Conservation (phyloP, 1,139 yeast genomes). For the Blastobotrys malaysiensis region DNA sequence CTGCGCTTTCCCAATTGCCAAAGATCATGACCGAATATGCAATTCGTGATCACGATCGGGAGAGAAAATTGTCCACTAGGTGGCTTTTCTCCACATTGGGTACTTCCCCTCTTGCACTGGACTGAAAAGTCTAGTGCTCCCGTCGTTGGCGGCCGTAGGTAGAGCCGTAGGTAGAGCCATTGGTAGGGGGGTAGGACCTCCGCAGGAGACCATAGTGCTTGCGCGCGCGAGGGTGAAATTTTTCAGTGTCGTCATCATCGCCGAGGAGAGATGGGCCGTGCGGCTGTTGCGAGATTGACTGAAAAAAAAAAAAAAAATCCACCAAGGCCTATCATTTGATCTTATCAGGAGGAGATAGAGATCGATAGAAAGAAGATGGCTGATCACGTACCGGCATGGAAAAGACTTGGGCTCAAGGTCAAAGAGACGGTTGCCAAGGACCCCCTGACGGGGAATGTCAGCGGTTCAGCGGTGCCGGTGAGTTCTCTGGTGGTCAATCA, state of each 20-base stretch:
- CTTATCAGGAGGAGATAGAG: not conserved
- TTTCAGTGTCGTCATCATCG: not conserved
- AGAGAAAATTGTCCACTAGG: too few species aligned
- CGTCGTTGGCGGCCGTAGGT: too few species aligned
- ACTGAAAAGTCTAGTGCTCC: too few species aligned
- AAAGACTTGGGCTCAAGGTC: slow-evolving; percentile 69
- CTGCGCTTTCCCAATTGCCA: too few species aligned
- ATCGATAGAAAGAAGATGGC: not conserved
- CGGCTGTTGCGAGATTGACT: not conserved
- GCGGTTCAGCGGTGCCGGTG: not conserved
- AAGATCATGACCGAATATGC: too few species aligned
- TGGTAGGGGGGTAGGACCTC: not conserved
- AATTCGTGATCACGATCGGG: too few species aligned
- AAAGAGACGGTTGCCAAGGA: slow-evolving; percentile 30
- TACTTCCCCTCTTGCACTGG: too few species aligned
- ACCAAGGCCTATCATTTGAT: not conserved
- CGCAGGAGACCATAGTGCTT: not conserved
- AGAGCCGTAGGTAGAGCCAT: too few species aligned
- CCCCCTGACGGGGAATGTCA: slow-evolving; percentile 1
- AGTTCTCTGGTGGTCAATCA: not conserved
- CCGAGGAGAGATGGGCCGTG: not conserved
- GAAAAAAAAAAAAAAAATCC: not conserved
- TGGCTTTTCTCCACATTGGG: too few species aligned
- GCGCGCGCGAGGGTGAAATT: not conserved
- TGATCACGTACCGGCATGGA: slow-evolving; percentile 76